phyloP scores from a whole-genome alignment of 2,329 filamentous ascomycete genomes.

The Pseudogymnoascus sp. region DNA sequence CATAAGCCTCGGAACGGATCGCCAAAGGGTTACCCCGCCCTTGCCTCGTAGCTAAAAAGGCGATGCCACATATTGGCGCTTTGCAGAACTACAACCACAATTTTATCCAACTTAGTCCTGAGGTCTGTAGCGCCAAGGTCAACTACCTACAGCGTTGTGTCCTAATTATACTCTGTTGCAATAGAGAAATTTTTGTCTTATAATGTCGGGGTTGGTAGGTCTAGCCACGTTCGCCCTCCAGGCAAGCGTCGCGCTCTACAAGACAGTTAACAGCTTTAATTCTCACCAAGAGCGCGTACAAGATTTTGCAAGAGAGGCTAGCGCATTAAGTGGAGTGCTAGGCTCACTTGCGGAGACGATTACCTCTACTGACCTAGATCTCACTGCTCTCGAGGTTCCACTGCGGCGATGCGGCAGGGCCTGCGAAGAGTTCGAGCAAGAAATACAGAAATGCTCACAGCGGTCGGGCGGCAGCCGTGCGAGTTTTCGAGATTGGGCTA shows the following conservation, averaged over 20 bases:
- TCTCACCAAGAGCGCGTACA: slow-evolving; percentile 33
- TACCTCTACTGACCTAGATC: slow-evolving; percentile 22
- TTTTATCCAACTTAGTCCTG: background rate
- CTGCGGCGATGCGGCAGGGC: slow-evolving; percentile 36
- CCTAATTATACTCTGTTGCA: background rate
- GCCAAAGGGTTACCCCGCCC: background rate
- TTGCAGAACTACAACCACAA: background rate
- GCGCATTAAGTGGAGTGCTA: slow-evolving; percentile 33
- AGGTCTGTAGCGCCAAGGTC: background rate
- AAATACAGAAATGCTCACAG: slow-evolving; percentile 31
- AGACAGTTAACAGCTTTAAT: slow-evolving; percentile 33
- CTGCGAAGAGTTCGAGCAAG: slow-evolving; percentile 36
- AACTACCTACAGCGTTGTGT: background rate
- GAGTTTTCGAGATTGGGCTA: slow-evolving; percentile 41
- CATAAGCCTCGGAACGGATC: background rate
- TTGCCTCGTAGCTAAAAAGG: background rate
- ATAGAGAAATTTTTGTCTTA: background rate
- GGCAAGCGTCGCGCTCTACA: slow-evolving; percentile 32
- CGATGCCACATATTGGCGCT: background rate
- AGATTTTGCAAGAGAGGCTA: slow-evolving; percentile 35
- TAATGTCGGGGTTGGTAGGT: slow-evolving; percentile 30
- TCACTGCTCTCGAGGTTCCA: slow-evolving; percentile 31
- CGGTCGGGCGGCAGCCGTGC: slow-evolving; percentile 30
- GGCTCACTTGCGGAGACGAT: slow-evolving; percentile 28
- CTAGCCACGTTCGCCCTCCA: slow-evolving; percentile 35